Evolutionary conservation across 148 eudicot species (phyloP).

Genomic region (Talinum fruticosum): DNA sequence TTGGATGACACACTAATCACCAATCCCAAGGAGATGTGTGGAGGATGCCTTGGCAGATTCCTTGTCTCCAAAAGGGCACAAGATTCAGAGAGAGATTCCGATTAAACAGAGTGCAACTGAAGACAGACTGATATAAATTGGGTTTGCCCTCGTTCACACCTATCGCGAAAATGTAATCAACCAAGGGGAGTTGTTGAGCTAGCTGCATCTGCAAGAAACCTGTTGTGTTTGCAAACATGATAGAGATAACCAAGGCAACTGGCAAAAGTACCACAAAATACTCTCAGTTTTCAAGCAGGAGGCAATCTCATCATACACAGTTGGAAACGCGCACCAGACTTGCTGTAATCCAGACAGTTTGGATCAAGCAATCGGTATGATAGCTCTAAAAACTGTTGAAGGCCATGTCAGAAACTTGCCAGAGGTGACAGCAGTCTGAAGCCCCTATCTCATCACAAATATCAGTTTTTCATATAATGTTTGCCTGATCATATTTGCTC

Average conservation of each 20-base stretch:
- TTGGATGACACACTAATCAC: conserved; percentile 28
- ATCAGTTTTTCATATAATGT: too few relatives aligned
- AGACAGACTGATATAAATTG: background rate
- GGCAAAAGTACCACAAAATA: background rate
- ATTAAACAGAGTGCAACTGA: background rate
- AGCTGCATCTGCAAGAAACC: background rate
- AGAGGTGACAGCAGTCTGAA: too few relatives aligned
- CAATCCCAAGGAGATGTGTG: conserved; percentile 7
- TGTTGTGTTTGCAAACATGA: background rate
- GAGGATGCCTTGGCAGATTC: background rate
- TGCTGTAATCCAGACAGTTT: background rate
- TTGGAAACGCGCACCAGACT: background rate
- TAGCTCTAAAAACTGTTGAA: too few relatives aligned
- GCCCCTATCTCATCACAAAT: too few relatives aligned
- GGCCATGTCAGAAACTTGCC: too few relatives aligned
- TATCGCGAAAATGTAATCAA: background rate
- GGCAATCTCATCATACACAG: background rate
- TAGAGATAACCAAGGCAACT: background rate
- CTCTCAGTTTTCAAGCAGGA: too few relatives aligned
- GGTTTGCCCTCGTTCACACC: background rate
- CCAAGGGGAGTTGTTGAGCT: background rate
- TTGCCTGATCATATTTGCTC: too few relatives aligned
- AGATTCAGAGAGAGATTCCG: background rate
- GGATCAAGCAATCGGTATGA: too few relatives aligned
- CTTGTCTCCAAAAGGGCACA: background rate